phyloP scores from a whole-genome alignment of 2,329 filamentous ascomycete species.

The Immersiporthe knoxdaviesiana region DNA sequence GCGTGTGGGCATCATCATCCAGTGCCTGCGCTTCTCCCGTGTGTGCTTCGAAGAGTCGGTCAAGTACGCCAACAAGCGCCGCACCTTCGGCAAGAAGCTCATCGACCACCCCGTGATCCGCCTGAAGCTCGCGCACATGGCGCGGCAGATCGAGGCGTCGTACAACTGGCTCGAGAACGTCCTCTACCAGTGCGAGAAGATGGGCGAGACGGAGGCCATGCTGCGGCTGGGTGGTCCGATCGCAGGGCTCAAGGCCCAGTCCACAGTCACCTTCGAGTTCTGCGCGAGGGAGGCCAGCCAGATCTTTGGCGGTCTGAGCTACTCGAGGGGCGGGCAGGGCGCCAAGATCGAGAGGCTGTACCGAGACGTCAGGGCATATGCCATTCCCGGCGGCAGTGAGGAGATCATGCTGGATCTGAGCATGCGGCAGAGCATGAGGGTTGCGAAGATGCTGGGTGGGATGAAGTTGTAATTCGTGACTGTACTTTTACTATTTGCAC shows the following conservation, averaged over 20 bases:
- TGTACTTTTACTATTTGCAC: neutral
- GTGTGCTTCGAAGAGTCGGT: conserved; percentile 97
- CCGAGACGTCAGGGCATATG: conserved; percentile 92
- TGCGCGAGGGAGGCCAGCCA: conserved; percentile 95
- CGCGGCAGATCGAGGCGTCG: conserved; percentile 94
- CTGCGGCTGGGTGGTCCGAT: conserved; percentile 93
- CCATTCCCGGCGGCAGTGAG: conserved; percentile 83
- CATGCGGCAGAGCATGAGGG: conserved; percentile 72
- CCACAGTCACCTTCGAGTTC: conserved; percentile 94
- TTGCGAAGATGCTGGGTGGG: conserved; percentile 79
- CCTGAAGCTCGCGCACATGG: conserved; percentile 98
- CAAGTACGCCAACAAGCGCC: conserved; percentile 96
- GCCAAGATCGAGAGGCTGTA: conserved; percentile 95
- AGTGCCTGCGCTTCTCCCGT: conserved; percentile 91
- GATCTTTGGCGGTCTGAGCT: conserved; percentile 94
- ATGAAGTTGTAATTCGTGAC: conserved; percentile 78
- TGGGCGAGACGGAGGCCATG: conserved; percentile 96
- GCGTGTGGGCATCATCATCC: conserved; percentile 97
- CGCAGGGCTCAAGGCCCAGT: conserved; percentile 89
- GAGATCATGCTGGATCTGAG: conserved; percentile 99
- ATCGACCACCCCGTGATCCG: conserved; percentile 97
- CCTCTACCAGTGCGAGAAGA: conserved; percentile 89
- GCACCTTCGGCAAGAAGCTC: conserved; percentile 94
- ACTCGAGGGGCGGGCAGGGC: conserved; percentile 91
- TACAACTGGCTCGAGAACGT: conserved; percentile 97